Conservation (phyloP, 345 rosid genomes). For the Salix udensis region DNA sequence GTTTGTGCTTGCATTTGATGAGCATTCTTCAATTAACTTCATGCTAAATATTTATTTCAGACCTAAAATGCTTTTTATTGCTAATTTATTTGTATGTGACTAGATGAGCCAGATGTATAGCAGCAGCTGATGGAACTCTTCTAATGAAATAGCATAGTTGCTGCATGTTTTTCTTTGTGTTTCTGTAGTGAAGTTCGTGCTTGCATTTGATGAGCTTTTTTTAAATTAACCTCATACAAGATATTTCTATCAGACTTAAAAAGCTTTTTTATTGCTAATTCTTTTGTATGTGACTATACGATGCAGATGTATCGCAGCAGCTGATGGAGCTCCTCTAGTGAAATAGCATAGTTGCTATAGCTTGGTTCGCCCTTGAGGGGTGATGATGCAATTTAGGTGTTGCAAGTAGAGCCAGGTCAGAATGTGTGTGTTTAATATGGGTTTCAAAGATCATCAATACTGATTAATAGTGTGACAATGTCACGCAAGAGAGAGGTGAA, state of each 20-base stretch:
- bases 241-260: not conserved
- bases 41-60: not conserved
- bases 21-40: not conserved
- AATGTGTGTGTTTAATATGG: not conserved
- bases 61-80: not conserved
- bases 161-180: not conserved
- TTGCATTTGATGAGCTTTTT: not conserved
- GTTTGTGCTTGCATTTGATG: not conserved
- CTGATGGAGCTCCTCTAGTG: constrained; percentile 63
- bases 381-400: constrained; percentile 1
- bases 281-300: not conserved
- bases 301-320: constrained; percentile 66
- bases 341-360: not conserved
- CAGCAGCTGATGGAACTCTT: constrained; percentile 75
- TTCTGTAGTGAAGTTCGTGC: not conserved
- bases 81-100: too few relatives aligned
- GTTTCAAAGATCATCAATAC: not conserved
- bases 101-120: constrained; percentile 48
- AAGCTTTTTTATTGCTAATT: not conserved
- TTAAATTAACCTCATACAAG: not conserved
- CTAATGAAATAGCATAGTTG: constrained; percentile 10
- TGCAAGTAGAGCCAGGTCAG: not conserved
- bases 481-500: not conserved
- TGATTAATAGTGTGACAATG: constrained; percentile 2
- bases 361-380: not conserved